phyloP scores from a whole-genome alignment of 2,329 filamentous ascomycete genomes.

The Pseudogymnoascus sp. region DNA sequence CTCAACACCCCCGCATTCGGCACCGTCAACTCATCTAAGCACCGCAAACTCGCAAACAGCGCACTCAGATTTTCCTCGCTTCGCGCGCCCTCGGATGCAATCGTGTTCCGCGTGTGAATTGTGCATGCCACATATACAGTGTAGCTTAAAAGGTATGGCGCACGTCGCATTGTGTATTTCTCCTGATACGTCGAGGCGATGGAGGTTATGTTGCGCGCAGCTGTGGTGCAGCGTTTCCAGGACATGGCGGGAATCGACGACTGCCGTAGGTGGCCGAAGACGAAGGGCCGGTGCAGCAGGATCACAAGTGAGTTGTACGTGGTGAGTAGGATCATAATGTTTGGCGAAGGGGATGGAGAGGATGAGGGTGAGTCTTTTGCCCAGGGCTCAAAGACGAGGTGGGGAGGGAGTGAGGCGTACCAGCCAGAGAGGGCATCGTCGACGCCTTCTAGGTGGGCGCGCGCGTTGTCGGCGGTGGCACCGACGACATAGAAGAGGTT shows the following conservation, averaged over 20 bases:
- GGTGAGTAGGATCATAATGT: slow-evolving; percentile 27
- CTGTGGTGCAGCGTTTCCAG: slow-evolving; percentile 28
- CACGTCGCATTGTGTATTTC: slow-evolving; percentile 32
- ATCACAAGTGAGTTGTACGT: slow-evolving; percentile 36
- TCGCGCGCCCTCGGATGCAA: slow-evolving; percentile 18
- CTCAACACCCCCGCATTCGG: slow-evolving; percentile 22
- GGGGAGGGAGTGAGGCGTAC: slow-evolving; percentile 23
- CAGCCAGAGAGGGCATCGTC: slow-evolving; percentile 23
- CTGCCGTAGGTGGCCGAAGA: slow-evolving; percentile 25
- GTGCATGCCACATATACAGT: slow-evolving; percentile 35
- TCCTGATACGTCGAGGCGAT: slow-evolving; percentile 30
- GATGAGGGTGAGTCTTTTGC: slow-evolving; percentile 10
- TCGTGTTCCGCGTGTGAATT: slow-evolving; percentile 33
- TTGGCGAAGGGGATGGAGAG: slow-evolving; percentile 16
- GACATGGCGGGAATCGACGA: slow-evolving; percentile 20
- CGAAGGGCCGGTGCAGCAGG: slow-evolving; percentile 36
- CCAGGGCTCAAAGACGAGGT: slow-evolving; percentile 22
- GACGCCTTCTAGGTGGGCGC: slow-evolving; percentile 22
- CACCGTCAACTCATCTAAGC: slow-evolving; percentile 28
- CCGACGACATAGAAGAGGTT: slow-evolving; percentile 27
- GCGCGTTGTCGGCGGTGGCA: slow-evolving; percentile 22
- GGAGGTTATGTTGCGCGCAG: slow-evolving; percentile 31
- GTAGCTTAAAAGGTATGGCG: slow-evolving; percentile 35
- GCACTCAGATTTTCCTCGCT: slow-evolving; percentile 21
- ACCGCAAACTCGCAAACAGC: slow-evolving; percentile 24